Percentiles rank a stretch among this genome's conserved stretches.
Conservation (phyloP, 2,329 filamentous ascomycete species). For the Colletotrichum sp. region DNA sequence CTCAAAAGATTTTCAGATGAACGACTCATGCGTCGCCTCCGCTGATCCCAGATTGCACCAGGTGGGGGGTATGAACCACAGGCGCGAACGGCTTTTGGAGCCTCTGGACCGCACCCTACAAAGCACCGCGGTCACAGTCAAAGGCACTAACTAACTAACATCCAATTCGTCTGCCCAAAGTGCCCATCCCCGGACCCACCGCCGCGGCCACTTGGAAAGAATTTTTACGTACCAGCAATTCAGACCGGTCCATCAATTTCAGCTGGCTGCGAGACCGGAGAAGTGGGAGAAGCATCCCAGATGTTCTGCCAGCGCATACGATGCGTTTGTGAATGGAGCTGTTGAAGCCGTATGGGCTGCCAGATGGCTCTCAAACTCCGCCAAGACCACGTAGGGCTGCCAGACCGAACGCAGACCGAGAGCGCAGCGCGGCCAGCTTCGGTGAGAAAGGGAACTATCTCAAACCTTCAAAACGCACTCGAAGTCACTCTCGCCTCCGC, state of each 20-base stretch:
- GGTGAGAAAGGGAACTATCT: neutral
- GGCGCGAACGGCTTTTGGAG: neutral
- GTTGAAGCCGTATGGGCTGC: neutral
- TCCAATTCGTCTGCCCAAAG: neutral
- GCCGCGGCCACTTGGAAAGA: neutral
- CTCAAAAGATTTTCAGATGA: neutral
- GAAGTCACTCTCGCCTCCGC: neutral
- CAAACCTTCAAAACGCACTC: neutral
- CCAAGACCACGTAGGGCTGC: neutral
- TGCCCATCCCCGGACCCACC: conserved; percentile 6
- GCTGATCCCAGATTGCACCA: neutral
- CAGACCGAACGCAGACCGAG: neutral
- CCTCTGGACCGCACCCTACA: neutral
- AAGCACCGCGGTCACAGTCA: neutral
- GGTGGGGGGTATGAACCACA: neutral
- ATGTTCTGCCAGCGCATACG: neutral
- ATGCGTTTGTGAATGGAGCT: neutral
- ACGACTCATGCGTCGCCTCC: conserved; percentile 5
- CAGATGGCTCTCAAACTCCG: neutral
- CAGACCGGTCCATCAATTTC: neutral
- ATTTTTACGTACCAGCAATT: conserved; percentile 14
- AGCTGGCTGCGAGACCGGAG: conserved; percentile 7
- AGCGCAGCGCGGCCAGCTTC: neutral
- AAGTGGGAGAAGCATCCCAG: neutral
- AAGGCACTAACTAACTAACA: neutral